phyloP scores from a whole-genome alignment of 441 rosid genomes.

The Raphanus hybrid region DNA sequence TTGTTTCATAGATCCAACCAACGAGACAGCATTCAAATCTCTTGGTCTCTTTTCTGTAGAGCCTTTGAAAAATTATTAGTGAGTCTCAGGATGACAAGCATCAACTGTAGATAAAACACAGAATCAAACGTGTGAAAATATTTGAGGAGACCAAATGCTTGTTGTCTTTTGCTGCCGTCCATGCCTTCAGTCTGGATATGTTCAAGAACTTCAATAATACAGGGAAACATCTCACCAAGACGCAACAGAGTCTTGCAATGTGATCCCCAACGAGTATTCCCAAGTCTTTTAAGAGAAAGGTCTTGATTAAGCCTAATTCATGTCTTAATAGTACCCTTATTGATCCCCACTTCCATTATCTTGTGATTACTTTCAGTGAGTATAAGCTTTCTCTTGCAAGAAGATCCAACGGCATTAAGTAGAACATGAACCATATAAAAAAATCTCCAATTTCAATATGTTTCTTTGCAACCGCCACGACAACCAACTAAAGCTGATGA shows the following conservation, averaged over 20 bases:
- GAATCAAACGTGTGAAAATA: background rate
- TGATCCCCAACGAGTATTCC: constrained; percentile 2
- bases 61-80: background rate
- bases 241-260: background rate
- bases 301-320: background rate
- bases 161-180: background rate
- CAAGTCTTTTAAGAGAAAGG: background rate
- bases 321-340: background rate
- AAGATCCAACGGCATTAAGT: too few relatives aligned
- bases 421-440: too few relatives aligned
- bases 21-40: background rate
- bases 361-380: background rate
- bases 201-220: too few relatives aligned
- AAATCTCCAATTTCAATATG: too few relatives aligned
- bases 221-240: background rate
- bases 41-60: background rate
- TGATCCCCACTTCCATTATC: background rate
- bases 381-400: too few relatives aligned
- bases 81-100: background rate
- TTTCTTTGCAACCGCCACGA: too few relatives aligned
- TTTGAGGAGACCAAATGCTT: background rate
- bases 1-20: too few relatives aligned
- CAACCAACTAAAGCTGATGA: too few relatives aligned
- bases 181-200: background rate
- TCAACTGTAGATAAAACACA: background rate